Evolutionary conservation across 1,139 yeast genomes (phyloP), one percentile per base, ranked within the genome.

Genomic region (Geotrichum candidum): DNA sequence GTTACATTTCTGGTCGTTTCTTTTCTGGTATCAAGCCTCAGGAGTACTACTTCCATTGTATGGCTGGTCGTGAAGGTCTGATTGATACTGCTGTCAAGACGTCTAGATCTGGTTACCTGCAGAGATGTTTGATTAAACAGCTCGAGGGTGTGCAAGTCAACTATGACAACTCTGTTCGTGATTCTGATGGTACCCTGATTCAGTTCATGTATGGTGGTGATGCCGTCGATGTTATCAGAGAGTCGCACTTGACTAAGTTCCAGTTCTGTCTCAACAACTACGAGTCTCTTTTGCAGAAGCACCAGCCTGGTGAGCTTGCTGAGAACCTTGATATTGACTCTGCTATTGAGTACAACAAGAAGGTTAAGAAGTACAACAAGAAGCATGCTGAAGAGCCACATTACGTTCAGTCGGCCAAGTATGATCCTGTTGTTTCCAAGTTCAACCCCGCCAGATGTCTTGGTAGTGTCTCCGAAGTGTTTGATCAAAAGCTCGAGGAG

Each of bases 31-130:
- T 95, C 68, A 86, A 90, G 75, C 99, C 99, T n/a, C 99, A 95
- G 78, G 99, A 95, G 76, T 95, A 95, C 77, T 95, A 92, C 74
- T 95, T 95, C 94, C 99, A 95, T 80, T 94, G 99, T 82, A 95
- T 95, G 99, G 99, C 99, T 63, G 99, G 99, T 76, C 88, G 99
- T 81, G 99, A 95, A 82, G 99, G 99, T 78, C 84, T 95, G 74
- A 95, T 95, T 79, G 99, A 95, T 82, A 95, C 99, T 63, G 99
- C 99, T 61, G 99, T 95, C 68, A 95, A 95, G 78, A 95, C 99
- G 10, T 90, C 98, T 31, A 88, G 97, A 79, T 92, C 99, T 61
- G 99, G 99, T 74, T 95, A 95, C 78, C 83, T 95, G 76, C 99
- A 95, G 79, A 88, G 99, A 80, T 95, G 99, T 84, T 83, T 95